These are phyloP conservation scores for Tylopilus cervinicoccineus DNA, from an alignment of 768 basidiomycete species.

Conservation along the genomic window DNA sequence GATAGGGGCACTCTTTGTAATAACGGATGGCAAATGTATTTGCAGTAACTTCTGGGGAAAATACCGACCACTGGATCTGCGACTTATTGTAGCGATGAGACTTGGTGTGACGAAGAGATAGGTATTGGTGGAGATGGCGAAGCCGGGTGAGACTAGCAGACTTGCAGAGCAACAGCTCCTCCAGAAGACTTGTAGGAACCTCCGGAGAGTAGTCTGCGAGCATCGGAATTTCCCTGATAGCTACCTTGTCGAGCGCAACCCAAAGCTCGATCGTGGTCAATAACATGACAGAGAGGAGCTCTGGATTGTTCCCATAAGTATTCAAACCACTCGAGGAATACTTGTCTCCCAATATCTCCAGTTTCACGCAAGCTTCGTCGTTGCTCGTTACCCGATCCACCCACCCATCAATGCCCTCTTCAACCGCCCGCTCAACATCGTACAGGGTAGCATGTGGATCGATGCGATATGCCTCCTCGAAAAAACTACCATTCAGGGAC, in stretches of 20 bases:
- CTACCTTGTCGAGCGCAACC: slow-evolving; percentile 42
- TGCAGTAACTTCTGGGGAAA: slow-evolving; percentile 17
- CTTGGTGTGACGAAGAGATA: slow-evolving; percentile 26
- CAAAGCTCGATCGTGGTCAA: slow-evolving; percentile 45
- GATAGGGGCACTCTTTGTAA: slow-evolving; percentile 23
- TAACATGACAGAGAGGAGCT: slow-evolving; percentile 38
- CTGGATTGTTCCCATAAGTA: slow-evolving; percentile 34
- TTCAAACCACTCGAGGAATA: slow-evolving; percentile 27
- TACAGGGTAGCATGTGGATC: slow-evolving; percentile 24
- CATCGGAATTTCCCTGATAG: slow-evolving; percentile 33
- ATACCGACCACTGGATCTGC: slow-evolving; percentile 35
- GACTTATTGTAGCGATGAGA: slow-evolving; percentile 3
- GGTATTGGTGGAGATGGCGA: slow-evolving; percentile 25
- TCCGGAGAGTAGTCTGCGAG: slow-evolving; percentile 44
- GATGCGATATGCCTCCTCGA: slow-evolving; percentile 4
- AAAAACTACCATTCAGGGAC: slow-evolving; percentile 9
- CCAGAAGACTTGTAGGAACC: slow-evolving; percentile 35
- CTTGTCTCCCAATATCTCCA: slow-evolving; percentile 25
- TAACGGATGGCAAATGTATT: slow-evolving; percentile 35
- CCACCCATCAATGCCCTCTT: slow-evolving; percentile 32
- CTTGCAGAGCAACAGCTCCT: slow-evolving; percentile 39
- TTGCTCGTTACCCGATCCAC: slow-evolving; percentile 17
- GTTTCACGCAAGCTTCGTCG: slow-evolving; percentile 20
- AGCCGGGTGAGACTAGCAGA: slow-evolving; percentile 27
- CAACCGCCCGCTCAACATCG: slow-evolving; percentile 37